Base-by-base conservation (phyloP, 108 stramenopile genomes). In the Schizochytrium sp. region DNA sequence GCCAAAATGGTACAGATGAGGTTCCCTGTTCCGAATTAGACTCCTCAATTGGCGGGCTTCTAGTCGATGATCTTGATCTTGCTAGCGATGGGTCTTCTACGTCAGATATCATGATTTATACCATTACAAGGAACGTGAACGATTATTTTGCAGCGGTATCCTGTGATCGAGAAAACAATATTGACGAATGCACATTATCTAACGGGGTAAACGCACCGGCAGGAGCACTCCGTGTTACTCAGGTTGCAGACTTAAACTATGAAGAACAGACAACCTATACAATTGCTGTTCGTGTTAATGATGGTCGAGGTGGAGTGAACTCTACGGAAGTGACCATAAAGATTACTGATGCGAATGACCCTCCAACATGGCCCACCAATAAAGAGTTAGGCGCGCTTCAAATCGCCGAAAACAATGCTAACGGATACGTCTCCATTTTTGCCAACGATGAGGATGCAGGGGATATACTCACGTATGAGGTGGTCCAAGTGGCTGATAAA, bases 91-190 rank as follows among this genome's bases (percentile, higher is more conserved):
- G 76, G 28, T 49, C 47, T 2, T 83, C 76, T 38, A 28, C 28
- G 8, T n/a, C 47, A 5, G 76, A 83, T 40, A 50, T 56, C 15
- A 83, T 83, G 76, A 5, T 50, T 1, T 83, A 55, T 28, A 2
- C 76, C 28, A 83, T 83, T 28, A n/a, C 19, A 53, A 17, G 76
- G 5, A 83, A 83, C 76, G 45, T 55, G 15, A 53, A 83, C 53
- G 76, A 83, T 53, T 49, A 38, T 28, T 83, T 83, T 40, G 76
- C 76, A n/a, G 76, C 55, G 8, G 76, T 83, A 5, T 19, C 50
- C 0, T 83, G 76, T 40, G 76, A 5, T 10, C 76, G 76, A n/a
- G 76, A 83, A 10, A 40, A 49, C 47, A 83, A 83, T 53, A n/a
- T 83, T 10, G 76, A 83, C 76, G 2, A 83, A 28, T 83, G 76